A percentile compares a stretch with the other conserved stretches of the same genome.
These are phyloP conservation scores for Talaromyces albobiverticillius DNA, from an alignment of 2,329 filamentous ascomycete genomes.

Conservation along the genomic window DNA sequence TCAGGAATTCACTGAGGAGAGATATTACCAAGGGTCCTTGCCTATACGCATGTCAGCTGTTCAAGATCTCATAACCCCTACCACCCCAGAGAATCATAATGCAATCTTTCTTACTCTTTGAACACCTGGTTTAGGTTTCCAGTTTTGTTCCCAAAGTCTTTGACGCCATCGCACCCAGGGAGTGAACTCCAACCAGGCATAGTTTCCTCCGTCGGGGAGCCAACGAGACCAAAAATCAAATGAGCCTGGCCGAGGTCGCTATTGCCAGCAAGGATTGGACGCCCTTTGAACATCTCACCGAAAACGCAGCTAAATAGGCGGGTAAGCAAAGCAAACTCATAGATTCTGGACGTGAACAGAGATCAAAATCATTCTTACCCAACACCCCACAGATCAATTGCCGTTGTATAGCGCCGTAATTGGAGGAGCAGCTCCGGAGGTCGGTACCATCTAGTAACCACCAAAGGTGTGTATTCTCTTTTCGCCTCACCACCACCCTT, in stretches of 20 bases:
- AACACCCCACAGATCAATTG: conserved; percentile 97
- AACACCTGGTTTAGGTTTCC: conserved; percentile 73
- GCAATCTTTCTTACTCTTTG: conserved; percentile 55
- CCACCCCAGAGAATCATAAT: background rate
- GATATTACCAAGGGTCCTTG: conserved; percentile 71
- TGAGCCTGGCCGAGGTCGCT: conserved; percentile 88
- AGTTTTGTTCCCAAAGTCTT: conserved; percentile 57
- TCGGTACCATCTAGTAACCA: conserved; percentile 95
- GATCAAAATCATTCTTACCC: conserved; percentile 59
- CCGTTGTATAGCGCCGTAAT: conserved; percentile 88
- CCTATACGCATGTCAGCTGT: conserved; percentile 33
- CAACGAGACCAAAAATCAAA: conserved; percentile 89
- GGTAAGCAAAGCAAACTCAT: background rate
- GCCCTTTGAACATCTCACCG: conserved; percentile 93
- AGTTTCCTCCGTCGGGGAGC: conserved; percentile 79
- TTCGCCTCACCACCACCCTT: conserved; percentile 78
- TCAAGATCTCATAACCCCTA: background rate
- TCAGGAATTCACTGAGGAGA: conserved; percentile 76
- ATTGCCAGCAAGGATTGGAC: conserved; percentile 86
- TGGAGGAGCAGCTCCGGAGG: conserved; percentile 89
- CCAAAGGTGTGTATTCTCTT: conserved; percentile 91
- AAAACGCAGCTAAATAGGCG: conserved; percentile 77
- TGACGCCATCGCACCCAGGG: conserved; percentile 75
- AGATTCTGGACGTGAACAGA: conserved; percentile 14
- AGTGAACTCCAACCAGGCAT: conserved; percentile 90